These are phyloP conservation scores for Kurtzmaniella quercitrusa DNA, from an alignment of 1,139 yeast species.

Conservation along the genomic window DNA sequence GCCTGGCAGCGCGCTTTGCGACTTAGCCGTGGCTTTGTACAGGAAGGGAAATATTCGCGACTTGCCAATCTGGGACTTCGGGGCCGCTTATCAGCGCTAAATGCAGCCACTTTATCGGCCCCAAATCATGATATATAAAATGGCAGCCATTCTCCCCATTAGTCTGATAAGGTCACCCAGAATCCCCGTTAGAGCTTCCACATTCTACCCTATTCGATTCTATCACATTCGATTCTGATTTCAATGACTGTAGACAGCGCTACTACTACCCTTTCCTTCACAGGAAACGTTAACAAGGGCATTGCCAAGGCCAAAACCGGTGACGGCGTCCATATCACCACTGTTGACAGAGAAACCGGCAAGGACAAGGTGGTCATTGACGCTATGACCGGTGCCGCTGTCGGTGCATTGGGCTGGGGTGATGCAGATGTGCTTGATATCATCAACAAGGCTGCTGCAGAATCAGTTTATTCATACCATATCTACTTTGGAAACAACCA, in stretches of 20 bases:
- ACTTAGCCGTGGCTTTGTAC: neutral
- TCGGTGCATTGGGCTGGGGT: constrained; percentile 56
- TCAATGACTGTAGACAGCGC: constrained; percentile 7
- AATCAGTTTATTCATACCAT: constrained; percentile 43
- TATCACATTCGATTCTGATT: too few species aligned
- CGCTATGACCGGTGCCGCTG: constrained; percentile 65
- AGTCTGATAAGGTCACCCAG: too few species aligned
- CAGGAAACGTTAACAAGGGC: constrained; percentile 4
- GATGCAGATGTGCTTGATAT: constrained; percentile 48
- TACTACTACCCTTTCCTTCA: constrained; percentile 2
- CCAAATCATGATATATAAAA: neutral
- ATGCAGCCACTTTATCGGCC: neutral
- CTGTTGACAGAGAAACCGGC: constrained; percentile 45
- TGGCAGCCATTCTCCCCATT: too few species aligned
- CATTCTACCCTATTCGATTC: too few species aligned
- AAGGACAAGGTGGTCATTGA: constrained; percentile 40
- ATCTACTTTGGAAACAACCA: constrained; percentile 37
- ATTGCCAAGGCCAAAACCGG: constrained; percentile 43
- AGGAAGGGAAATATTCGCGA: neutral
- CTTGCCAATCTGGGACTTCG: neutral
- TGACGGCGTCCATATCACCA: constrained; percentile 44
- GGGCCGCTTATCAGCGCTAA: neutral
- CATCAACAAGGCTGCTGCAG: constrained; percentile 46
- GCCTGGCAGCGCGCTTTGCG: too few species aligned
- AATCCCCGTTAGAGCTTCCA: too few species aligned